Base-by-base conservation (phyloP, 495 filamentous ascomycete species). In the Melanomma pulvis-pyrius region DNA sequence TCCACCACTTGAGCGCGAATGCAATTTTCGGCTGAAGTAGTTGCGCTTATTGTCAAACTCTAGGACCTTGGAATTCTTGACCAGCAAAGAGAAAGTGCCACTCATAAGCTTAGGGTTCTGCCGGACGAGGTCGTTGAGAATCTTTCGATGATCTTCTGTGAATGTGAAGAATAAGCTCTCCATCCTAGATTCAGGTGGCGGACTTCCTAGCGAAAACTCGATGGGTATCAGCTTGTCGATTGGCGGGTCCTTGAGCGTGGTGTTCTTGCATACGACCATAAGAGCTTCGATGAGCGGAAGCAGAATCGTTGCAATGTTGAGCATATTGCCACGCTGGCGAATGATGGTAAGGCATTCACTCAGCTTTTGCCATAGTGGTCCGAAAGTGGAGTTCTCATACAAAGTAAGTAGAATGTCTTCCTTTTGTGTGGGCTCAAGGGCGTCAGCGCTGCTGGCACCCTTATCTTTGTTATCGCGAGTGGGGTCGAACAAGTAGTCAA, bases 41-140 rank as follows among this genome's bases (percentile, higher is more conserved):
- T 96, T 97, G 70, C 96, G 93, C 83, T 99, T 99, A 80, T 98
- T 99, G 76, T 99, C 94, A 72, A 99, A 99, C 71, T 99, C 94
- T 50, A 99, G 79, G 15, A 99, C 94, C 83, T 97, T 98, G 49
- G 94, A 96, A 72, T 99, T 99, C 81, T 96, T 97, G 67, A 97
- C 93, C 28, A 99, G 80, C 39, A 97, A 81, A 8, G 93, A 92
- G 78, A 99, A 97, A 15, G 92, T 96, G 46, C 93, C 94, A 67
- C 93, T 97, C 94, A 99, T 99, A 66, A 99, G 85, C 71, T 96
- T 93, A 30, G 94, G 94, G 66, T 94, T 98, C 67, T 96, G 90
- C 36, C 94, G 90, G 64, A 99, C 96, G 62, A 99, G 88, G 72
- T 98, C 96, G 74, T 99, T 99, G 58, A 99, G 84, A 61, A 99